phyloP scores from a whole-genome alignment of 345 rosid species.

The Hibiscus trionum region DNA sequence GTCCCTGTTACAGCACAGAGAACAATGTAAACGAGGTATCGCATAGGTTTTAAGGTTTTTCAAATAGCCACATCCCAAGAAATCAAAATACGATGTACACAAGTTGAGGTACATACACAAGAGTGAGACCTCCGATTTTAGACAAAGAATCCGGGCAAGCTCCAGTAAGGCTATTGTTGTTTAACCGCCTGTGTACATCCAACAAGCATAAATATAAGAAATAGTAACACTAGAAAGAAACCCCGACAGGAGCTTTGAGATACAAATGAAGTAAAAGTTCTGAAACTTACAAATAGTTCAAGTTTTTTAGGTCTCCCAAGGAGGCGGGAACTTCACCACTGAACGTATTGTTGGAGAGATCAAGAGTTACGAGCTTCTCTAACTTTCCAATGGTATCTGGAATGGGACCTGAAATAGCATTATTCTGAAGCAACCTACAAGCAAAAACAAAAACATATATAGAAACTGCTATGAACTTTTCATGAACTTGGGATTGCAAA shows the following conservation, averaged over 20 bases:
- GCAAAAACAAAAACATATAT: not conserved
- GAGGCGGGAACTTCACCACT: slow-evolving; percentile 68
- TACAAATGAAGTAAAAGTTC: not conserved
- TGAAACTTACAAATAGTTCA: slow-evolving; percentile 73
- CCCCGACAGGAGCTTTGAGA: not conserved
- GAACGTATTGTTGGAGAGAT: slow-evolving; percentile 84
- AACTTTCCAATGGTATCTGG: slow-evolving; percentile 78
- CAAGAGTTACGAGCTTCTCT: slow-evolving; percentile 81
- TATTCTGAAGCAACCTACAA: slow-evolving; percentile 90
- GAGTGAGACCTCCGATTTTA: slow-evolving; percentile 69
- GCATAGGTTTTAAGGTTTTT: not conserved
- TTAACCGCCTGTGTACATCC: slow-evolving; percentile 64
- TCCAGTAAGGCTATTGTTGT: slow-evolving; percentile 91
- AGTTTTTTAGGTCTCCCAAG: slow-evolving; percentile 65
- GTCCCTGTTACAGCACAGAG: slow-evolving; percentile 43
- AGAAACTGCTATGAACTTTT: not conserved
- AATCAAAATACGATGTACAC: not conserved
- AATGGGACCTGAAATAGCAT: slow-evolving; percentile 76
- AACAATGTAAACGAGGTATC: not conserved
- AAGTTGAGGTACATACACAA: slow-evolving; percentile 56
- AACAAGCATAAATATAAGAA: slow-evolving; percentile 15
- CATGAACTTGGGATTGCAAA: not conserved
- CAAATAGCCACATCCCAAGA: not conserved
- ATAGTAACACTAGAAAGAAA: not conserved
- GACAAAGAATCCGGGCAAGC: slow-evolving; percentile 74